Evolutionary conservation across 148 eudicot species (phyloP), one percentile per base, ranked within the genome.

Genomic region (Tetragonia tetragonoides): DNA sequence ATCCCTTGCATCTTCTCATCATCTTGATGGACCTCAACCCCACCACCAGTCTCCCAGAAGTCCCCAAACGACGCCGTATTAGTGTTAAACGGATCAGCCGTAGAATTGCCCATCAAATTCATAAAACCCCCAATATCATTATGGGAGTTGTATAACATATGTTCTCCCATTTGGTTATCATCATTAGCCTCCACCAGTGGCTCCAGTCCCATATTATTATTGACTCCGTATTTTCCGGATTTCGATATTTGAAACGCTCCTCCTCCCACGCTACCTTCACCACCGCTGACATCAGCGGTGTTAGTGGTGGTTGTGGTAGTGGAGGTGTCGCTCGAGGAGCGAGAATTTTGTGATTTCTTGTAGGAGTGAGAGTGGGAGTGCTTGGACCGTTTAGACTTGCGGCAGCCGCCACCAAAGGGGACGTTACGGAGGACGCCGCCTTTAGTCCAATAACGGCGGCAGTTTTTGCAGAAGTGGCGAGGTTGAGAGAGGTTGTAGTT

Each of bases 391-490:
- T 92, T 94, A 86, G 82, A 80, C 57, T 89, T 92, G 39, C 96
- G 86, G 80, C 90, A 91, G 23, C 92, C 97, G 46, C 98, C 97
- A 46, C 98, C 98, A 47, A 95, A 77, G 18, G 98, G 98, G 53
- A 92, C 93, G 83, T 87, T 95, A 39, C 98, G 88, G 17, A 95
- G 81, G 54, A 97, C 97, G 40, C 98, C 98, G 8, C 98, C 98
- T 66, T 85, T 85, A 0, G 98, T 95, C 98, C 97, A 95, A 82
- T 95, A 95, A 56, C 98, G 81, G 57, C 96, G 80, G 68, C 98
- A 92, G 4, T 94, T 86, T 88, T 95, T 95, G 87, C 98, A 95
- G 80, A 92, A 95, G 78, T 92, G 94, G 53, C 98, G 79, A 6
- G 98, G 98, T 71, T 95, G 98, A 1, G 90, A 69, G 40, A 95